Conservation (phyloP, 192 early-diverging fungal species). For the Rhizophagus clarus region DNA sequence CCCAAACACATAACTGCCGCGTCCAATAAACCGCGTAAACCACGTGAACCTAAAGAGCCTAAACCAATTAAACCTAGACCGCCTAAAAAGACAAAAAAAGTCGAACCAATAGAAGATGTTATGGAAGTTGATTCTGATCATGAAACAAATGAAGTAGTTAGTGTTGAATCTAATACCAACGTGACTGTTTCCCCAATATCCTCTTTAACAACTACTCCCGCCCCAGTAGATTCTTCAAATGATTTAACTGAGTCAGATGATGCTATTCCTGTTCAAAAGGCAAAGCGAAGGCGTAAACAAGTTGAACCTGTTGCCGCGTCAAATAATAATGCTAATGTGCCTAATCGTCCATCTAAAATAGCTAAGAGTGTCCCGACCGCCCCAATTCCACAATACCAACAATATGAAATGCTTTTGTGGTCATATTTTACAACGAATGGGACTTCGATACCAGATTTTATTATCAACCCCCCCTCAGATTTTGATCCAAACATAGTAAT, state of each 20-base stretch:
- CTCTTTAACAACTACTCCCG: constrained; percentile 21
- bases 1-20: constrained; percentile 60
- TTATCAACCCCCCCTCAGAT: constrained; percentile 57
- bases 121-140: constrained; percentile 21
- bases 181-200: constrained; percentile 20
- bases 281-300: constrained; percentile 29
- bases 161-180: constrained; percentile 30
- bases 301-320: constrained; percentile 28
- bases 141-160: constrained; percentile 37
- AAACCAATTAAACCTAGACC: constrained; percentile 43
- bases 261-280: not conserved
- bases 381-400: constrained; percentile 21
- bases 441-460: constrained; percentile 52
- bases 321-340: constrained; percentile 27
- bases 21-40: constrained; percentile 45
- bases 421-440: constrained; percentile 49
- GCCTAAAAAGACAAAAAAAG: constrained; percentile 30
- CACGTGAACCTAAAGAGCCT: constrained; percentile 38
- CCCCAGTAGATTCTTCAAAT: constrained; percentile 29
- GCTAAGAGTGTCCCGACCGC: not conserved
- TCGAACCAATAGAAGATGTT: constrained; percentile 16
- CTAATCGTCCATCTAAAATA: constrained; percentile 23
- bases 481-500: constrained; percentile 84
- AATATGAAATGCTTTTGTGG: constrained; percentile 40
- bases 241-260: constrained; percentile 26